A percentile compares a stretch with the other conserved stretches of the same genome.
These are phyloP conservation scores for Leccinum ochraceum DNA, from an alignment of 768 basidiomycete species.

Conservation along the genomic window DNA sequence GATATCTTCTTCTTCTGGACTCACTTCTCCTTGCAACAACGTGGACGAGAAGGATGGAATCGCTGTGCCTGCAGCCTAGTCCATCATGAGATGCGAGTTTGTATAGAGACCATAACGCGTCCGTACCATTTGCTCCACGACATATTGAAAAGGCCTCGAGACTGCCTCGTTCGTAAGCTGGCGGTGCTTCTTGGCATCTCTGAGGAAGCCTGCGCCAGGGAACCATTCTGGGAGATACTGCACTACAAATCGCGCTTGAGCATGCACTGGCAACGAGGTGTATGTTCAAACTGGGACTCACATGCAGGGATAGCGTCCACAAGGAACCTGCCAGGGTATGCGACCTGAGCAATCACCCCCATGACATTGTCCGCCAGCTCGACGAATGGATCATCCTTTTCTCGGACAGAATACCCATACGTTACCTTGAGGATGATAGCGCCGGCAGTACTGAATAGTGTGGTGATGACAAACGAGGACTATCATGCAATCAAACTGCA, in stretches of 20 bases:
- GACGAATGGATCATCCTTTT: constrained; percentile 39
- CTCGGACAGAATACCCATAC: constrained; percentile 42
- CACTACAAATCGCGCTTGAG: constrained; percentile 19
- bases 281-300: not conserved
- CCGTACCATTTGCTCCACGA: constrained; percentile 48
- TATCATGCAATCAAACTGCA: not conserved
- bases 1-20: constrained; percentile 18
- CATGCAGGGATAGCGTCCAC: constrained; percentile 26
- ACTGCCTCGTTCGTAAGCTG: constrained; percentile 38
- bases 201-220: constrained; percentile 37
- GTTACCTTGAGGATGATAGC: constrained; percentile 39
- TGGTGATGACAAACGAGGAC: not conserved
- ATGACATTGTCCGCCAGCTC: constrained; percentile 28
- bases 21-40: constrained; percentile 13
- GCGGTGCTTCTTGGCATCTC: constrained; percentile 28
- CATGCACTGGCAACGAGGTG: not conserved
- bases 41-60: constrained; percentile 21
- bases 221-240: constrained; percentile 37
- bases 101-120: accelerated
- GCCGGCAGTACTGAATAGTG: constrained; percentile 10
- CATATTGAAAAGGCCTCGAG: constrained; percentile 45
- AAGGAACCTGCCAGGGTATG: constrained; percentile 16
- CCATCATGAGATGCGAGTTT: not conserved
- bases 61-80: constrained; percentile 20
- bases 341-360: constrained; percentile 9